These are phyloP conservation scores for Tanozyma kutaoensis DNA, from an alignment of 805 yeast species.

Conservation along the genomic window DNA sequence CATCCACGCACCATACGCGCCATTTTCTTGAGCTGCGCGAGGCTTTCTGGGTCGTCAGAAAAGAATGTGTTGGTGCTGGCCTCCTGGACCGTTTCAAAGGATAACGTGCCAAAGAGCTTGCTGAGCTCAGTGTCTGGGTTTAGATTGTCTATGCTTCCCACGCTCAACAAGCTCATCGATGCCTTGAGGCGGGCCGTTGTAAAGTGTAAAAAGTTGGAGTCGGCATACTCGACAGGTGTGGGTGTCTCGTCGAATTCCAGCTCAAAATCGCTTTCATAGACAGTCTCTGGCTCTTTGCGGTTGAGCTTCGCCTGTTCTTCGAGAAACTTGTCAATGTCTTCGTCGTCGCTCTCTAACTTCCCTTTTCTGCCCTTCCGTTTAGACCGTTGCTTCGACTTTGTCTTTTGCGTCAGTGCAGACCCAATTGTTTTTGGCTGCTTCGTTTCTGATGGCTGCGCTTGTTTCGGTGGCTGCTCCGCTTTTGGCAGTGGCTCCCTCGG, in stretches of 20 bases:
- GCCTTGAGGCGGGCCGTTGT: conserved; percentile 31
- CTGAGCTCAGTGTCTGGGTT: conserved; percentile 71
- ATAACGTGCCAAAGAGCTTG: conserved; percentile 56
- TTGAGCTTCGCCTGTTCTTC: conserved; percentile 24
- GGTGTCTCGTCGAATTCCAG: conserved; percentile 13
- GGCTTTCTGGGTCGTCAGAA: conserved; percentile 53
- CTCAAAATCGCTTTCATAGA: conserved; percentile 6
- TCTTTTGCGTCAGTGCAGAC: no score
- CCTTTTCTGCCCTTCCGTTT: conserved; percentile 2
- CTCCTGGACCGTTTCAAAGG: conserved; percentile 56
- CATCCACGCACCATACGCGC: conserved; percentile 59
- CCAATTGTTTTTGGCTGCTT: no score
- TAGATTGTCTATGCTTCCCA: conserved; percentile 34
- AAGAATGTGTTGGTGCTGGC: conserved; percentile 66
- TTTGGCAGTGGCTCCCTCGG: no score
- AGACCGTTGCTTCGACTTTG: conserved; percentile 4
- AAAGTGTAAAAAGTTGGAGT: conserved; percentile 31
- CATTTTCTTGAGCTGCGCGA: conserved; percentile 47
- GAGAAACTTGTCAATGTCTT: conserved; percentile 44
- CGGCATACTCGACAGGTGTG: conserved; percentile 21
- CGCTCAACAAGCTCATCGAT: conserved; percentile 26
- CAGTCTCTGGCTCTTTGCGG: conserved; percentile 7
- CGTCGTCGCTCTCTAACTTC: conserved; percentile 27
- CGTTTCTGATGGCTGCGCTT: no score
- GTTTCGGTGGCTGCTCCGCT: no score